phyloP scores from a whole-genome alignment of 1,284 basidiomycete species.

The Cryptococcus sp. region DNA sequence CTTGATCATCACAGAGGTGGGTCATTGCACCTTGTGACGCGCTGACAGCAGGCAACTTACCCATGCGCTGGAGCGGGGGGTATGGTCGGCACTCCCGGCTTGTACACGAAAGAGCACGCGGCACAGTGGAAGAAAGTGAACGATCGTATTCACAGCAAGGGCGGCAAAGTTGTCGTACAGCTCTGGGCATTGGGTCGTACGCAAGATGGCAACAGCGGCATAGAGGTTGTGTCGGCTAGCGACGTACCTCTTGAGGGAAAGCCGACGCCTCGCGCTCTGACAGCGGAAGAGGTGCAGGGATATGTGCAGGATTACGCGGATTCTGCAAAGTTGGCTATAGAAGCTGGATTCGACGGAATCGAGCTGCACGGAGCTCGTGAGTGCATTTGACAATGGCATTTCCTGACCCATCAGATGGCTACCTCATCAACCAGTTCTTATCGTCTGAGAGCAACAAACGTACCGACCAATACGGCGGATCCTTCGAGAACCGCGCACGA shows the following conservation, averaged over 20 bases:
- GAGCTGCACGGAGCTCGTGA: constrained; percentile 55
- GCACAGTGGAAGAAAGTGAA: constrained; percentile 45
- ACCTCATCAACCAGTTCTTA: constrained; percentile 61
- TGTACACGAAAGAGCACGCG: constrained; percentile 23
- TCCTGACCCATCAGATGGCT: constrained; percentile 14
- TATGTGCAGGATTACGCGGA: constrained; percentile 58
- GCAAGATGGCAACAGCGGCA: constrained; percentile 11
- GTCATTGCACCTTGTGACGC: not conserved
- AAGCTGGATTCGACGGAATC: constrained; percentile 67
- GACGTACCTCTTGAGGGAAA: constrained; percentile 53
- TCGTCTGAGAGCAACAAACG: constrained; percentile 60
- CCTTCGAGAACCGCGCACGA: constrained; percentile 59
- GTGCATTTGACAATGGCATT: constrained; percentile 18
- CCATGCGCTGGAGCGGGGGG: constrained; percentile 13
- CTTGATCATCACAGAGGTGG: constrained; percentile 42
- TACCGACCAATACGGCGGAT: constrained; percentile 64
- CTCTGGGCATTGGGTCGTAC: constrained; percentile 57
- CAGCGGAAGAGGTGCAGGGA: constrained; percentile 39
- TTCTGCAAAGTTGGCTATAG: constrained; percentile 60
- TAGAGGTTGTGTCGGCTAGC: constrained; percentile 49
- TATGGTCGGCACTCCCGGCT: constrained; percentile 15
- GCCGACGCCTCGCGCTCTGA: constrained; percentile 14
- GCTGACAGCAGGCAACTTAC: constrained; percentile 13
- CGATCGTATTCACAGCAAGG: constrained; percentile 55
- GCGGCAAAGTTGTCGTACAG: constrained; percentile 56